A percentile compares a stretch with the other conserved stretches of the same genome.
Conservation (phyloP, 2,329 filamentous ascomycete species). For the Teratosphaeria zuluensis region DNA sequence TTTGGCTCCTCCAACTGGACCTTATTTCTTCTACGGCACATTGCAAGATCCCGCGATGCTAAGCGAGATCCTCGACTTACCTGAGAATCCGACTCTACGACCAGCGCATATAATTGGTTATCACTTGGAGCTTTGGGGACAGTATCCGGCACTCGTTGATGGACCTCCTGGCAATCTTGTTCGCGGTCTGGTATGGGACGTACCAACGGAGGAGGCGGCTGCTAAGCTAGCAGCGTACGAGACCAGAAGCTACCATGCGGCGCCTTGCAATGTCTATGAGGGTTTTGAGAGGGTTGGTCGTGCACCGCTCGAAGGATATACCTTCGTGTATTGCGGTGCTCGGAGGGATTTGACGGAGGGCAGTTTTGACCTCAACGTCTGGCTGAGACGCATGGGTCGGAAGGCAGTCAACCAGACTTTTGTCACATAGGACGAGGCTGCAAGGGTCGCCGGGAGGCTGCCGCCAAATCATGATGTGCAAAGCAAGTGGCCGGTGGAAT, state of each 20-base stretch:
- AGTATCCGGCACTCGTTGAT: conserved; percentile 33
- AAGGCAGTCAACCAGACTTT: background rate
- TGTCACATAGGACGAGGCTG: background rate
- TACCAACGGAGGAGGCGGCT: conserved; percentile 24
- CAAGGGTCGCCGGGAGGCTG: background rate
- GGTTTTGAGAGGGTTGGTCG: background rate
- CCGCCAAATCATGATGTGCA: background rate
- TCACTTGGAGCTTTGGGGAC: conserved; percentile 27
- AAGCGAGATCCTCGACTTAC: conserved; percentile 22
- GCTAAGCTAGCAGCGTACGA: conserved; percentile 28
- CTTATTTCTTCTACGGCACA: conserved; percentile 33
- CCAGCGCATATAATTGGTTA: conserved; percentile 25
- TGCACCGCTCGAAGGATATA: conserved; percentile 1
- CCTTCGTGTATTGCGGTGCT: conserved; percentile 5
- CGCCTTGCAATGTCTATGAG: conserved; percentile 23
- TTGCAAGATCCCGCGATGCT: conserved; percentile 26
- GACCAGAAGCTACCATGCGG: conserved; percentile 31
- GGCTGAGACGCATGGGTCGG: conserved; percentile 3
- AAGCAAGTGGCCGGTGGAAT: background rate
- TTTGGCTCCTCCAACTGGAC: conserved; percentile 18
- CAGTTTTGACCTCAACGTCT: conserved; percentile 2
- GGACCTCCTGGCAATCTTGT: conserved; percentile 11
- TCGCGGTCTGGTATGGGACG: conserved; percentile 24
- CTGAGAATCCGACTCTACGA: conserved; percentile 14
- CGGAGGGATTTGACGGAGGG: conserved; percentile 4